Evolutionary conservation across 2,329 filamentous ascomycete species (phyloP).

Genomic region (Cladosporium sp.): DNA sequence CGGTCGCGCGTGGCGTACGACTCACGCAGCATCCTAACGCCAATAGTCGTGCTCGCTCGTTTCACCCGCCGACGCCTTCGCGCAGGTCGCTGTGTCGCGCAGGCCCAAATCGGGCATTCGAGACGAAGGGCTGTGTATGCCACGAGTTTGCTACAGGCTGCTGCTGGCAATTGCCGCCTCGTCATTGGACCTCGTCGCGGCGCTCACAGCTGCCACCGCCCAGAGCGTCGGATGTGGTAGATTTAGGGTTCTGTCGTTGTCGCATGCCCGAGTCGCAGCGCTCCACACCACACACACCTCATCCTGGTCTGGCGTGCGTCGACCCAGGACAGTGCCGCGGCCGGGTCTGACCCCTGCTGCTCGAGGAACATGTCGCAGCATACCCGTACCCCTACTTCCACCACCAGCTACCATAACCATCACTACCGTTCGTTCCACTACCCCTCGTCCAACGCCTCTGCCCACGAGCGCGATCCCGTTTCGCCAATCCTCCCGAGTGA

Average conservation of each 20-base stretch:
- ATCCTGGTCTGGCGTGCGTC: background rate
- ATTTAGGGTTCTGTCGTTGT: slow-evolving; percentile 8
- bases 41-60: background rate
- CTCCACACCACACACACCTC: background rate
- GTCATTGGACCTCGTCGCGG: background rate
- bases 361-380: background rate
- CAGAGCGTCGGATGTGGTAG: background rate
- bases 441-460: slow-evolving; percentile 1
- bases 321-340: background rate
- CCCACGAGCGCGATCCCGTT: background rate
- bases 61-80: background rate
- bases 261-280: background rate
- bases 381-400: background rate
- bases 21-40: slow-evolving; percentile 3
- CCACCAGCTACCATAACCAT: slow-evolving; percentile 2
- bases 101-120: background rate
- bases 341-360: slow-evolving; percentile 4
- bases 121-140: background rate
- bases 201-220: background rate
- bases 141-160: background rate
- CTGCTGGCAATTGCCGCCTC: background rate
- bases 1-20: background rate
- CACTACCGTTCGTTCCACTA: slow-evolving; percentile 9
- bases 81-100: background rate
- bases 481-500: background rate